Base-by-base conservation (phyloP, 2,329 filamentous ascomycete genomes). In the Diaporthe sp. region DNA sequence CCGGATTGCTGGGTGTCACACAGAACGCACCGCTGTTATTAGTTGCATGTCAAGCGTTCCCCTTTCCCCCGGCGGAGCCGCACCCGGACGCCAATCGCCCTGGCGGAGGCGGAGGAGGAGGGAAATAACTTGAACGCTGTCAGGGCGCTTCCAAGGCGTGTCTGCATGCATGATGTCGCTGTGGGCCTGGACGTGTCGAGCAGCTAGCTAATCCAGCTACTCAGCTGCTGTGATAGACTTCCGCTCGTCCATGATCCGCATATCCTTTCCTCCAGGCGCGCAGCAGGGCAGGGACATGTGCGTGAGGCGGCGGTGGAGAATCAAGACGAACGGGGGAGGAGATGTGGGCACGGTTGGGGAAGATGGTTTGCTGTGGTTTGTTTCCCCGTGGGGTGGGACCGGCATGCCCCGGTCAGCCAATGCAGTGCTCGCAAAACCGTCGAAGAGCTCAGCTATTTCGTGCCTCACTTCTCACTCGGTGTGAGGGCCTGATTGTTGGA, bases 21-120 rank as follows among this genome's bases (percentile, higher is more conserved):
- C 13, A 55, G 2, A 10, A 53, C 15, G 51, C 53, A 6, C 13
- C 15, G 49, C 17, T n/a, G 15, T 51, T 25, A 7, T 17, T 53
- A 15, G 53, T 55, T 67, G 19, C 22, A 37, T 19, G 37, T 39
- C 46, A 53, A 68, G 28, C 65, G 46, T 13, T n/a, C 61, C 46
- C 68, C 68, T 58, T 75, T 60, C 28, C 58, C 31, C 74, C 68
- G 73, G 74, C 74, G 74, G 74, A 75, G 60, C 74, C 74, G 74
- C 74, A 72, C 74, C 19, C 37, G 49, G 49, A 25, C 58, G 51
- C n/a, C 39, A 39, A 46, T 34, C 17, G 57, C 55, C 34, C 65
- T 49, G 53, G 71, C 37, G 71, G 71, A 72, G 25, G 67, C 39
- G 67, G 49, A 71, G 31, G 65, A 53, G 65, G n/a, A 31, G 53